Conservation (phyloP, 495 filamentous ascomycete genomes). For the Aspergillus bridgeri region DNA sequence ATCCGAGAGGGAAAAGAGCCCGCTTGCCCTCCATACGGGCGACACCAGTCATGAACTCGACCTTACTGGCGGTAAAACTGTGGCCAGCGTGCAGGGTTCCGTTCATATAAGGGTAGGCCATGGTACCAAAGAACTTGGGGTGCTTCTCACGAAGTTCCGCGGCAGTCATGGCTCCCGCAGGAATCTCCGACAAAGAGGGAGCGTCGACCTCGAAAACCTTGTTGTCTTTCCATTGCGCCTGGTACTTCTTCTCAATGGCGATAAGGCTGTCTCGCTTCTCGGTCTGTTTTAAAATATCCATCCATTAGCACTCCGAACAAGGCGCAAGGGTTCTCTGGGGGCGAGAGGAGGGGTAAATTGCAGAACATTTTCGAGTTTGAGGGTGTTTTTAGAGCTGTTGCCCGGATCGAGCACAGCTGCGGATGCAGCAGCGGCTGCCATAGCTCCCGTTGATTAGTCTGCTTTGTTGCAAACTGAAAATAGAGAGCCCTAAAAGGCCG, state of each 20-base stretch:
- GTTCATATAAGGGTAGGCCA: conserved; percentile 98
- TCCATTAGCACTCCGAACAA: conserved; percentile 15
- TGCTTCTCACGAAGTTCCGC: conserved; percentile 71
- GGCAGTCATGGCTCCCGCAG: conserved; percentile 63
- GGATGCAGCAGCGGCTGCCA: conserved; percentile 54
- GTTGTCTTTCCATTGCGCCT: conserved; percentile 75
- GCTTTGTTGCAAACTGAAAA: conserved; percentile 26
- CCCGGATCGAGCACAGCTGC: conserved; percentile 56
- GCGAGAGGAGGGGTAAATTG: conserved; percentile 27
- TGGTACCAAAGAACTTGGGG: conserved; percentile 91
- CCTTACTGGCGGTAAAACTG: conserved; percentile 82
- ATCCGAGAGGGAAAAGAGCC: conserved; percentile 83
- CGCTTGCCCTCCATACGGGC: conserved; percentile 87
- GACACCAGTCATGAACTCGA: conserved; percentile 83
- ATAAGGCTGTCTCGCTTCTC: conserved; percentile 91
- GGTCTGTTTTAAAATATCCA: conserved; percentile 51
- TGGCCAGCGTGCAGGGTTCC: conserved; percentile 90
- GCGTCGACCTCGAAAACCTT: conserved; percentile 81
- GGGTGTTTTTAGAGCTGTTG: conserved; percentile 60
- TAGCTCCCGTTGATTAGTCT: conserved; percentile 28
- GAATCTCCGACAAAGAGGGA: conserved; percentile 70
- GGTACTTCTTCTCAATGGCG: conserved; percentile 88
- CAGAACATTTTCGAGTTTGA: conserved; percentile 70
- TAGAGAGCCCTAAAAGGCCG: conserved; percentile 19
- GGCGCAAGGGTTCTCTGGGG: background rate